Conservation (phyloP, 768 basidiomycete species). For the Lactarius indigo region DNA sequence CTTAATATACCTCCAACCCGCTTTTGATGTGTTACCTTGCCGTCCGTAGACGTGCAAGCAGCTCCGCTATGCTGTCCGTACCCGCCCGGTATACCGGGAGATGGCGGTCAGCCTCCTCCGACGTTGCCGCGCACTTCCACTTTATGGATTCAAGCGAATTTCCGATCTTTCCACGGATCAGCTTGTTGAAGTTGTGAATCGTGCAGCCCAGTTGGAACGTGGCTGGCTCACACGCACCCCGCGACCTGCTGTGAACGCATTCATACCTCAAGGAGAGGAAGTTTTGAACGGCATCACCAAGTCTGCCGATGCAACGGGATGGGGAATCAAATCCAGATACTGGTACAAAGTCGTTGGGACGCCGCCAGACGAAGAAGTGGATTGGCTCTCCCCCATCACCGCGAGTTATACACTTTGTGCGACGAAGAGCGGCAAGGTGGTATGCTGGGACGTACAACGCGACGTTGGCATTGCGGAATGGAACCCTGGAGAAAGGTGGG, state of each 20-base stretch:
- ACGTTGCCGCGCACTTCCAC: constrained; percentile 63
- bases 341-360: constrained; percentile 72
- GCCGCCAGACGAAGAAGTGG: constrained; percentile 65
- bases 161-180: constrained; percentile 60
- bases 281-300: neutral
- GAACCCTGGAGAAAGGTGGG: constrained; percentile 61
- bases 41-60: constrained; percentile 55
- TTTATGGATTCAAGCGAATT: constrained; percentile 66
- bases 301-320: constrained; percentile 8
- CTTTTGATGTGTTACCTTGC: neutral
- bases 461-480: constrained; percentile 64
- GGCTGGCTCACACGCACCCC: constrained; percentile 63
- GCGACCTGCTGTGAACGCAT: constrained; percentile 41
- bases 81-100: constrained; percentile 64
- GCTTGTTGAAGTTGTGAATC: constrained; percentile 60
- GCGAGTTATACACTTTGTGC: constrained; percentile 74
- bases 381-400: constrained; percentile 76
- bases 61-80: constrained; percentile 56
- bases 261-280: constrained; percentile 19
- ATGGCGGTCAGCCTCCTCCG: constrained; percentile 59
- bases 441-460: constrained; percentile 70
- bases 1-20: neutral
- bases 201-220: constrained; percentile 55
- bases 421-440: constrained; percentile 70
- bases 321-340: constrained; percentile 33